These are phyloP conservation scores for Starmerella bombi DNA, from an alignment of 805 yeast genomes.

Conservation along the genomic window DNA sequence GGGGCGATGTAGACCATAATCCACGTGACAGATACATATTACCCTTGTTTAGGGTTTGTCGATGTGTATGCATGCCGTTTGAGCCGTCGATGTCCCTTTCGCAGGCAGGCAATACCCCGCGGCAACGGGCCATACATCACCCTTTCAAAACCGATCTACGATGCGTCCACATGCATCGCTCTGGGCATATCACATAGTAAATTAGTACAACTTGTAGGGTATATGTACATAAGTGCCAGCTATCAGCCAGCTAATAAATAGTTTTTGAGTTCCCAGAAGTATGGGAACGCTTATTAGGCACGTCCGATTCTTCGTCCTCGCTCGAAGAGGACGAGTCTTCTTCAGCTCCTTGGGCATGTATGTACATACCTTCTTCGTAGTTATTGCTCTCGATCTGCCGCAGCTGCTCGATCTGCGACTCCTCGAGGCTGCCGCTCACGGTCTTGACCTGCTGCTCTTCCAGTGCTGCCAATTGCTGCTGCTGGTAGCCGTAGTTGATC, in stretches of 20 bases:
- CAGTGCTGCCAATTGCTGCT: constrained; percentile 23
- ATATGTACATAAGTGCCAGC: too few species aligned
- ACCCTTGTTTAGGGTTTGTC: too few species aligned
- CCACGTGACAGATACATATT: too few species aligned
- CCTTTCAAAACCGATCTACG: too few species aligned
- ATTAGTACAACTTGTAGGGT: too few species aligned
- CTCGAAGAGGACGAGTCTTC: constrained; percentile 12
- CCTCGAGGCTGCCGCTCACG: constrained; percentile 6
- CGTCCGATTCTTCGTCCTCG: constrained; percentile 9
- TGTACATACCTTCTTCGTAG: constrained; percentile 14
- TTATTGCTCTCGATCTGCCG: constrained; percentile 12
- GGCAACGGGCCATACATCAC: too few species aligned
- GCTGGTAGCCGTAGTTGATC: constrained; percentile 62
- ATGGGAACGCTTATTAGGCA: not conserved
- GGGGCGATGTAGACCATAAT: too few species aligned
- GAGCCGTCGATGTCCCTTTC: too few species aligned
- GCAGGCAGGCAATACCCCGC: too few species aligned
- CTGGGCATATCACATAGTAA: too few species aligned
- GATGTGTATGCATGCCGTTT: too few species aligned
- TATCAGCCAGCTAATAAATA: not conserved
- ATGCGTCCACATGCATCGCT: too few species aligned
- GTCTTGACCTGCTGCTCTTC: constrained; percentile 10
- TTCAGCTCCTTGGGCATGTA: not conserved
- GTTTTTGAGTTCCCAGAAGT: not conserved
- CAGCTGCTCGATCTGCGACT: constrained; percentile 16